Evolutionary conservation across 257 asterid genomes (phyloP).

Genomic region (Fraxinus excelsior): DNA sequence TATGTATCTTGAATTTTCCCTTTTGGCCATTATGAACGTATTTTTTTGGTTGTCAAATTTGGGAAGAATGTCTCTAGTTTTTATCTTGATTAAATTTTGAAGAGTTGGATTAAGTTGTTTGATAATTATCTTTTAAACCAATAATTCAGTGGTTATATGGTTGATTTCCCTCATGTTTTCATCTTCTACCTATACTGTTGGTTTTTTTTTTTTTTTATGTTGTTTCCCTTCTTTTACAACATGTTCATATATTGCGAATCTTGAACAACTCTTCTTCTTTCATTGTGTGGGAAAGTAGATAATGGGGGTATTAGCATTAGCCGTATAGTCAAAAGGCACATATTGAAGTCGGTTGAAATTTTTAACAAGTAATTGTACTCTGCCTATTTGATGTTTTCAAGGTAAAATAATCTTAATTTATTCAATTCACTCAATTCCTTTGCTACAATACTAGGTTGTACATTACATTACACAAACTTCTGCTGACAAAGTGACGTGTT

Average conservation of each 20-base stretch:
- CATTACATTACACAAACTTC: background rate
- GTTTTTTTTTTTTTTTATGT: background rate
- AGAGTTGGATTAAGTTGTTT: too few relatives aligned
- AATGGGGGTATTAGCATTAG: background rate
- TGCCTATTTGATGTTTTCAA: background rate
- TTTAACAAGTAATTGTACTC: slow-evolving; percentile 5
- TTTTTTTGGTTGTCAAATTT: too few relatives aligned
- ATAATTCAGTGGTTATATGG: too few relatives aligned
- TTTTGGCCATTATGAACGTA: too few relatives aligned
- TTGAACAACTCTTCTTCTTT: background rate
- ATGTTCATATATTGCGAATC: slow-evolving; percentile 9
- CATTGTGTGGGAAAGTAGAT: slow-evolving; percentile 3
- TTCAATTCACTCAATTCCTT: background rate
- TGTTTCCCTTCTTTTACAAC: background rate
- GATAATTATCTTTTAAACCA: too few relatives aligned
- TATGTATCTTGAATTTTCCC: too few relatives aligned
- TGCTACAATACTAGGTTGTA: slow-evolving; percentile 1
- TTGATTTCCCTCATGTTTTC: too few relatives aligned
- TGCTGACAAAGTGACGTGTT: slow-evolving; percentile 8
- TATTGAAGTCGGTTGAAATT: slow-evolving; percentile 14
- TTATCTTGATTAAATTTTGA: too few relatives aligned
- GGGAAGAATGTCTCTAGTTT: too few relatives aligned
- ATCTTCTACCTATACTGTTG: too few relatives aligned
- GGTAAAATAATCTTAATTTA: background rate
- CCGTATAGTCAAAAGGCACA: background rate